Conservation (phyloP, 139 green algal genomes). For the Tetradesmus obliquus region DNA sequence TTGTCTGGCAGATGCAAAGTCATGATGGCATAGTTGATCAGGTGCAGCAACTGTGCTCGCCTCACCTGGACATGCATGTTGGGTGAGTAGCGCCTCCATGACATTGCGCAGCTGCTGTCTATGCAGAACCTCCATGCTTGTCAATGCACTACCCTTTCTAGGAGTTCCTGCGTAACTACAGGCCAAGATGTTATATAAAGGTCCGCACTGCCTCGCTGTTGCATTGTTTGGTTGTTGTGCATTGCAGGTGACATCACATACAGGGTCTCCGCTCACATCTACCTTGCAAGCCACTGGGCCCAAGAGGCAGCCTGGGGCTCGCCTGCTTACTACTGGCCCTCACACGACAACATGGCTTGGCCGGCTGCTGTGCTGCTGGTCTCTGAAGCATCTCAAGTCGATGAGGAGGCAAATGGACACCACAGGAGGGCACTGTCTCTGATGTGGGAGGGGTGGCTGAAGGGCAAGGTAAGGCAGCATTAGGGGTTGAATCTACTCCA, state of each 20-base stretch:
- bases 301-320: conserved; percentile 22
- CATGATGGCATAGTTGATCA: background rate
- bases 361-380: conserved; percentile 15
- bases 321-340: conserved; percentile 16
- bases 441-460: background rate
- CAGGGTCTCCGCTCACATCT: background rate
- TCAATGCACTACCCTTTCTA: too few species aligned
- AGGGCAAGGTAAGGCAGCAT: background rate
- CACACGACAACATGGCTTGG: conserved; percentile 37
- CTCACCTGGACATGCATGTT: background rate
- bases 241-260: background rate
- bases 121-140: too few species aligned
- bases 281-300: background rate
- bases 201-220: background rate
- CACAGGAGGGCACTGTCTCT: background rate
- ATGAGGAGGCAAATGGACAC: background rate
- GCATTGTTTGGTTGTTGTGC: too few species aligned
- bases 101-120: too few species aligned
- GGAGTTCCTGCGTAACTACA: too few species aligned
- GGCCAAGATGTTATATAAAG: background rate
- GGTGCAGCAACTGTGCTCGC: background rate
- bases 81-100: too few species aligned
- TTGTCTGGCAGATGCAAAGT: background rate
- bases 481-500: too few species aligned
- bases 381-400: background rate